Conservation (phyloP, 352 stramenopile genomes). For the Bremia lactucae region DNA sequence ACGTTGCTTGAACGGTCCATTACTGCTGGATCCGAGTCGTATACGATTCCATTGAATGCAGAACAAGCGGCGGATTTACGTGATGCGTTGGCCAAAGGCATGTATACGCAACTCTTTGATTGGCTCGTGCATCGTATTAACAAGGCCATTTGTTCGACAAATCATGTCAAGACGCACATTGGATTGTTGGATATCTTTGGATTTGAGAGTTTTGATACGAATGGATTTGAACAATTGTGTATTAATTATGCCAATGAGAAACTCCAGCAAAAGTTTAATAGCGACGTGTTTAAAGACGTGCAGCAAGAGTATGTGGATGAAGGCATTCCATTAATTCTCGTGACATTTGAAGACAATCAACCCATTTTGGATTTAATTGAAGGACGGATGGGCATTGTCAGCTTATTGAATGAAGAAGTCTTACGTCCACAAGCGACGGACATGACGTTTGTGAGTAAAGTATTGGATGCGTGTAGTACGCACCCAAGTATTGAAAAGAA, state of each 20-base stretch:
- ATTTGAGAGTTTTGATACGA: conserved; percentile 89
- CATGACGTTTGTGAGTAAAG: conserved; percentile 72
- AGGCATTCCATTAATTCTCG: conserved; percentile 73
- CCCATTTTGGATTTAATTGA: conserved; percentile 86
- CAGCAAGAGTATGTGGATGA: conserved; percentile 92
- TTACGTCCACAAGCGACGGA: conserved; percentile 80
- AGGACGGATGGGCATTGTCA: conserved; percentile 81
- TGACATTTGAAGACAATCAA: conserved; percentile 89
- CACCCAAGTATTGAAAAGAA: conserved; percentile 82
- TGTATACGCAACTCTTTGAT: conserved; percentile 94
- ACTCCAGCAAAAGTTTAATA: conserved; percentile 87
- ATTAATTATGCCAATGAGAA: conserved; percentile 90
- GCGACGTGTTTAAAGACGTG: conserved; percentile 91
- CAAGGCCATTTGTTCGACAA: conserved; percentile 67
- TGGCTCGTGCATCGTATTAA: conserved; percentile 90
- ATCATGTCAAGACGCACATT: conserved; percentile 75
- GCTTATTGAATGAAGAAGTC: conserved; percentile 93
- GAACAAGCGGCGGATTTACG: conserved; percentile 86
- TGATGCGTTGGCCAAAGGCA: conserved; percentile 92
- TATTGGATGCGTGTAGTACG: conserved; percentile 62
- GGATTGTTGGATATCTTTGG: conserved; percentile 93
- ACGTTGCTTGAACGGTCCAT: conserved; percentile 88
- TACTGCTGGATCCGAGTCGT: conserved; percentile 87
- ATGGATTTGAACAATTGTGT: conserved; percentile 86
- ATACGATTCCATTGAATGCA: conserved; percentile 85